Evolutionary conservation across 2,329 filamentous ascomycete genomes (phyloP), one percentile per base, ranked within the genome.

Genomic region (Phialophora macrospora): DNA sequence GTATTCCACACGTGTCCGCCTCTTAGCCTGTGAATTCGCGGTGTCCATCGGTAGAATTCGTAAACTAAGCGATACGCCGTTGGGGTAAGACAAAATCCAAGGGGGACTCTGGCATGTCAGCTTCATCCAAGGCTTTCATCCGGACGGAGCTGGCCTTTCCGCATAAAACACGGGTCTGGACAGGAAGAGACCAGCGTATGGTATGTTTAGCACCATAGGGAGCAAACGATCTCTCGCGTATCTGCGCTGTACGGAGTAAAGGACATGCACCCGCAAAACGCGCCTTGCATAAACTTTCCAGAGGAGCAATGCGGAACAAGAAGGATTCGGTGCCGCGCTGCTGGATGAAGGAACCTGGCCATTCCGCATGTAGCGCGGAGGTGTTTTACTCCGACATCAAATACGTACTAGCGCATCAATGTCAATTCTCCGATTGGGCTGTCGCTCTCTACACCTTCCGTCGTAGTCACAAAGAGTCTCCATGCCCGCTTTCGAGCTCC

Each of bases 401-500:
- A 28, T n/a, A 11, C 3, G 54, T 20, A 8, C 60, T 52, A 56
- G 52, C 11, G 4, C 28, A 1, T 17, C 2, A 1, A 6, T 28
- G 9, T 24, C 20, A 55, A 41, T 44, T n/a, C 20, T 38, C 34
- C 56, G 46, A 64, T 38, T 64, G 62, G 46, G 55, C n/a, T 5
- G 46, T n/a, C 34, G 24, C 9, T 26, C 34, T 30, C 12, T 55
- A 20, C 41, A 20, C 14, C 30, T 49, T 28, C 34, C 44, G 61
- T 63, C 61, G 59, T 58, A 32, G 5, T 34, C 32, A 52, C 59
- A 7, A 17, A 51, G 32, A 32, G 8, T 60, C 49, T 64, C 62
- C 56, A 52, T 60, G 55, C 56, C 52, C 62, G 38, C 56, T 60
- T 64, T 60, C 28, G 62, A 58, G 26, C 12, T 60, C 62, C 49